These are phyloP conservation scores for Vanilla planifolia DNA, from an alignment of 106 monocot species.

Conservation along the genomic window DNA sequence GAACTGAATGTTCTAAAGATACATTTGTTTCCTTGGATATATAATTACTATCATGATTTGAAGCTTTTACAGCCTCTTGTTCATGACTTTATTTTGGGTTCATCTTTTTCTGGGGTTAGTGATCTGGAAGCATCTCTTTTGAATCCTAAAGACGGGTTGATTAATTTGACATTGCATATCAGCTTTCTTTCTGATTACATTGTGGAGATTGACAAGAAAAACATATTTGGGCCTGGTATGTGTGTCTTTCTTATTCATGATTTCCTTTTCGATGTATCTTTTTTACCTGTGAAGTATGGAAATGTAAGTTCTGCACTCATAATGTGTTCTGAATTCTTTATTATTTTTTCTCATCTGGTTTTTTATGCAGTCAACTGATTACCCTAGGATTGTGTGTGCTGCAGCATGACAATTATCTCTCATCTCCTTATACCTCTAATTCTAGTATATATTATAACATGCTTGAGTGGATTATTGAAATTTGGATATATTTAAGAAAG, in stretches of 20 bases:
- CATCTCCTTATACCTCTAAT: neutral
- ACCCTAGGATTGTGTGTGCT: neutral
- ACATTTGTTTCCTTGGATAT: slow-evolving; percentile 75
- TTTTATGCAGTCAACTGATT: neutral
- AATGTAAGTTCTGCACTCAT: neutral
- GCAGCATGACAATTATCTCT: neutral
- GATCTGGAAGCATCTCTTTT: slow-evolving; percentile 72
- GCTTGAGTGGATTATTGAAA: neutral
- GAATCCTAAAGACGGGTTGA: slow-evolving; percentile 49
- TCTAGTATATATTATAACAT: too few relatives aligned
- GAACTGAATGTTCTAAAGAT: slow-evolving; percentile 74
- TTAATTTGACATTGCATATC: slow-evolving; percentile 76
- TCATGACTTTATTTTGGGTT: slow-evolving; percentile 82
- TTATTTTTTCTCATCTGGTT: neutral
- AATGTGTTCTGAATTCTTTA: neutral
- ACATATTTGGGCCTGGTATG: slow-evolving; percentile 62
- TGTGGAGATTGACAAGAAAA: slow-evolving; percentile 74
- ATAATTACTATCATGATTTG: slow-evolving; percentile 46
- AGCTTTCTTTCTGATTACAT: slow-evolving; percentile 93
- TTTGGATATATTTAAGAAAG: too few relatives aligned
- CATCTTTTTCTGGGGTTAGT: slow-evolving; percentile 49
- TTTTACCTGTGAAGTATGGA: neutral
- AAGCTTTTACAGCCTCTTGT: slow-evolving; percentile 78
- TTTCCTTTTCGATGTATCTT: neutral
- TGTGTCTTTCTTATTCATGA: neutral